Percentiles rank a stretch among this genome's conserved stretches.
These are phyloP conservation scores for Panicum hallii DNA, from an alignment of 202 grass and related monocot species.

Conservation along the genomic window DNA sequence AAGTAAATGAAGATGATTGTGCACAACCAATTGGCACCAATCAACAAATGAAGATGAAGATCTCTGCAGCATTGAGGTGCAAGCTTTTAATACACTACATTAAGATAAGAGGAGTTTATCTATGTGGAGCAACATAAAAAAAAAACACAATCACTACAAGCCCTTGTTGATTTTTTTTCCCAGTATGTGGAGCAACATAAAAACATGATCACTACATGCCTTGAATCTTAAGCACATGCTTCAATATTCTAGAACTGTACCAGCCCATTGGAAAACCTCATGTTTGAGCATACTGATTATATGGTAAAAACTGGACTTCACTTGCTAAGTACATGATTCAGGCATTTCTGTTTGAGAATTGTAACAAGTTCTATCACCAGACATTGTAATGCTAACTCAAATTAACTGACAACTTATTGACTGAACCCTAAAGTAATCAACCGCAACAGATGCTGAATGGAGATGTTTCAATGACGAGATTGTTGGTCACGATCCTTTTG, in stretches of 20 bases:
- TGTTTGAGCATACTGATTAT: background rate
- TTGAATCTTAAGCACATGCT: background rate
- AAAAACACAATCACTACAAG: background rate
- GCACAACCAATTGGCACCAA: background rate
- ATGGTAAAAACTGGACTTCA: background rate
- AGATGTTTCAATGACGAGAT: background rate
- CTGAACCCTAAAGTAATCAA: background rate
- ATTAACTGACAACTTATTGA: background rate
- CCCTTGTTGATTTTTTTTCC: background rate
- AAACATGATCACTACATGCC: background rate
- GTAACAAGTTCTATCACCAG: background rate
- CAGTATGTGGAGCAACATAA: background rate
- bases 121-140: background rate
- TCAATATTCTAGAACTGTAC: constrained; percentile 15
- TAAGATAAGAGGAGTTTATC: background rate
- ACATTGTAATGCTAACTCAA: constrained; percentile 1
- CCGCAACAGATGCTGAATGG: background rate
- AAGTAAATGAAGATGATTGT: background rate
- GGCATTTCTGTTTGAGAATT: constrained; percentile 1
- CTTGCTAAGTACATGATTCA: constrained; percentile 16
- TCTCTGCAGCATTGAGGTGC: background rate
- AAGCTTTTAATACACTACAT: background rate
- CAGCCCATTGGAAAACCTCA: background rate
- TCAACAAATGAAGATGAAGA: background rate
- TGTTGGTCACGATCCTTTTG: background rate